Evolutionary conservation across 2,329 filamentous ascomycete species (phyloP).

Genomic region (Huntiella abstrusa): DNA sequence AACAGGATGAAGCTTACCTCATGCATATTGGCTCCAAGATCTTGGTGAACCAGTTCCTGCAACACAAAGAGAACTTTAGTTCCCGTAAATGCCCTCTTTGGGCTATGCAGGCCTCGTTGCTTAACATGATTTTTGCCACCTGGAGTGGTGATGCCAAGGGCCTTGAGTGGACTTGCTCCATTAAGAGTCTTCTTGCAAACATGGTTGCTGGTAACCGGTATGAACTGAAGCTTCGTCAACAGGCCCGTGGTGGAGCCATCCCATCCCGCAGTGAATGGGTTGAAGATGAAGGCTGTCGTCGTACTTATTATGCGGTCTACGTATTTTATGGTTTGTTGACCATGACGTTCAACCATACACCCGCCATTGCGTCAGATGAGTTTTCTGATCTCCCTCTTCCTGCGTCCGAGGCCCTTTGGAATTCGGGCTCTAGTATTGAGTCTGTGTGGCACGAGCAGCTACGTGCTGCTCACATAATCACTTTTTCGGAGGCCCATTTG

Average conservation of each 20-base stretch:
- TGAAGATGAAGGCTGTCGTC: conserved; percentile 86
- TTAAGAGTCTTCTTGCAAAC: conserved; percentile 93
- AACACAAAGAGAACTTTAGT: conserved; percentile 98
- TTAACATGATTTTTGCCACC: conserved; percentile 98
- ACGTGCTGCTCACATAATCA: conserved; percentile 57
- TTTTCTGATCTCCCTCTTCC: conserved; percentile 86
- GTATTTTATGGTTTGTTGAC: conserved; percentile 96
- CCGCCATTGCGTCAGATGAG: conserved; percentile 94
- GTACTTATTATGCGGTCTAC: conserved; percentile 96
- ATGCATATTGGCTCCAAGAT: conserved; percentile 96
- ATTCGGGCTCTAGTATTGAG: conserved; percentile 61
- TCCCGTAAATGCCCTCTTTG: conserved; percentile 92
- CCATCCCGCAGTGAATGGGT: conserved; percentile 84
- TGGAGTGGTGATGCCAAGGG: conserved; percentile 98
- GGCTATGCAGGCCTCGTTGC: conserved; percentile 91
- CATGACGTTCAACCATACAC: conserved; percentile 92
- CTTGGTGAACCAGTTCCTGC: conserved; percentile 86
- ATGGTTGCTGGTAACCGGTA: conserved; percentile 98
- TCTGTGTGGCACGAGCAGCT: conserved; percentile 54
- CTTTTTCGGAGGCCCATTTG: conserved; percentile 86
- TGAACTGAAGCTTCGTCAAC: conserved; percentile 81
- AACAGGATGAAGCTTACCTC: conserved; percentile 92
- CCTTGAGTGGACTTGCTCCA: conserved; percentile 95
- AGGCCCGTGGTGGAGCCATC: conserved; percentile 57
- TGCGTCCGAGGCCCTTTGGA: conserved; percentile 89